Base-by-base conservation (phyloP, 2,329 filamentous ascomycete species). In the Pyricularia sp. region DNA sequence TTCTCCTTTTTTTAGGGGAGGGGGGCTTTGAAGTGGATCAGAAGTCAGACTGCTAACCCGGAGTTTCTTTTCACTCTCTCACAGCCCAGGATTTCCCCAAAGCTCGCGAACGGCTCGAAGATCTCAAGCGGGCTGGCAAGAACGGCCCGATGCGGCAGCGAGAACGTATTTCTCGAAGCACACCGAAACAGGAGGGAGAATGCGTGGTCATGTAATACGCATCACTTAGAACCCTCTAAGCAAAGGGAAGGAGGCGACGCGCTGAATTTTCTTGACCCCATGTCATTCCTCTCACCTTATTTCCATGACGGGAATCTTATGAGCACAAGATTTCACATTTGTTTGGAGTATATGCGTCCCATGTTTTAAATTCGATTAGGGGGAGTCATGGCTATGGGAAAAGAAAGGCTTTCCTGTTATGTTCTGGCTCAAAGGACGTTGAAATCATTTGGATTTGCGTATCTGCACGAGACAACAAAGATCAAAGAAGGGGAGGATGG, bases 21-120 rank as follows among this genome's bases (percentile, higher is more conserved):
- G n/a, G 28, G 31, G 31, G 31, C 9, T 33, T 42, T 42, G 33
- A 42, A 42, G 4, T 17, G 12, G 33, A 42, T 42, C 14, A 17
- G 33, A 14, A 42, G 17, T 17, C 33, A 42, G 17, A 42, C 20
- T 10, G 11, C 55, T 68, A 64, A 33, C 12, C 4, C 12, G 31
- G 25, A 28, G 12, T 14, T 12, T 61, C 4, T 63, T 55, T 9
- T 11, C 20, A 50, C 30, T 11, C 31, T 25, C 9, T n/a, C 9
- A 20, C n/a, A 97, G 94, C 94, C 70, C 94, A 98, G 81, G 93
- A 96, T 76, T 97, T 96, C 76, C 91, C 92, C 64, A 97, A 97
- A 79, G 95, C 95, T 17, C 89, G 94, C 69, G 93, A 97, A 76
- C 88, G 94, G 65, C 86, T 99, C 5, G 94, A 98, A 77, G 95